These are phyloP conservation scores for Casuarina cunninghamiana DNA, from an alignment of 306 rosid species.

Conservation along the genomic window DNA sequence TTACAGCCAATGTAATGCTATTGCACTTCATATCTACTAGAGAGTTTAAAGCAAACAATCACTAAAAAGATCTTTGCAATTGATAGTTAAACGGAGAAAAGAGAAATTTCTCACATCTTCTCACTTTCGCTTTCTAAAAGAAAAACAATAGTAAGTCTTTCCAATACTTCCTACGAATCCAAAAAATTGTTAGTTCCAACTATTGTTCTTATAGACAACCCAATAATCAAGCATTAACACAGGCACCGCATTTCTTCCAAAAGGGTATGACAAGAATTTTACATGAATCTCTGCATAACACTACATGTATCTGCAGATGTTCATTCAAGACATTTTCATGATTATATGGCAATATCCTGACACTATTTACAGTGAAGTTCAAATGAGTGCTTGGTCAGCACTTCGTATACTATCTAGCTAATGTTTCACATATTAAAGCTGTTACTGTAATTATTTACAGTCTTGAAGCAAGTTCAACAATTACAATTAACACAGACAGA, in stretches of 20 bases:
- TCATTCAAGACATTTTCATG: not conserved
- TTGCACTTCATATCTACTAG: too few species aligned
- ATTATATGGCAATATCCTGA: not conserved
- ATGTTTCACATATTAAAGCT: not conserved
- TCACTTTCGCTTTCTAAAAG: not conserved
- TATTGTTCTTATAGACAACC: not conserved
- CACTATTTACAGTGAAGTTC: not conserved
- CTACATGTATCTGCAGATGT: not conserved
- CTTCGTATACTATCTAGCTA: not conserved
- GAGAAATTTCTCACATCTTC: not conserved
- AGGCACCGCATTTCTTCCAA: not conserved
- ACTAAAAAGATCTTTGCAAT: not conserved
- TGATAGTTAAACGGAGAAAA: not conserved
- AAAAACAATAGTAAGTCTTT: not conserved
- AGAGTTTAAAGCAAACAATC: too few species aligned
- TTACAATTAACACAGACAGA: not conserved
- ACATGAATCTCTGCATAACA: not conserved
- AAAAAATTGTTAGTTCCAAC: not conserved
- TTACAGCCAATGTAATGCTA: too few species aligned
- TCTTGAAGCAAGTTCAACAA: not conserved
- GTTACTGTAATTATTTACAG: not conserved
- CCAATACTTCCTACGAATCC: not conserved
- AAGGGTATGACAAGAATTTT: not conserved
- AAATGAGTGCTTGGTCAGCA: not conserved
- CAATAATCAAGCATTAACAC: not conserved